Evolutionary conservation across 139 green algal genomes (phyloP).

Genomic region (Chlorella sp.): DNA sequence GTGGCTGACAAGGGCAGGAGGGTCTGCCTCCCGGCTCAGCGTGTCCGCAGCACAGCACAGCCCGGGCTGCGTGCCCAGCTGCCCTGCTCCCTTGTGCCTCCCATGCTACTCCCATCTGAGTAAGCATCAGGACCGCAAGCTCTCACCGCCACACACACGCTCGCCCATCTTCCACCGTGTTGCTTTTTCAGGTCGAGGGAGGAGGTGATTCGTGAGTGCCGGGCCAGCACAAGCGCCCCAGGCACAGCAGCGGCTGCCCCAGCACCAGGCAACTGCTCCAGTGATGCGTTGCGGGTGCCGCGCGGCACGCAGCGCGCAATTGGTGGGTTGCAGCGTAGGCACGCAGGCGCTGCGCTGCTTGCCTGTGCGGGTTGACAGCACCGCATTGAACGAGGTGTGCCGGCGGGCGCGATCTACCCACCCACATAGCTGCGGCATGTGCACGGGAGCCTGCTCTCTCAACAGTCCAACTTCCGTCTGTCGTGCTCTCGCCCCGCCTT

Average conservation of each 20-base stretch:
- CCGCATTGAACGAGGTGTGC: too few species aligned
- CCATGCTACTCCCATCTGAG: background rate
- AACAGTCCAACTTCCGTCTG: too few species aligned
- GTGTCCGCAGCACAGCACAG: background rate
- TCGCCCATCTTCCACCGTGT: background rate
- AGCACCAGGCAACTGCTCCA: background rate
- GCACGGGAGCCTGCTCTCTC: too few species aligned
- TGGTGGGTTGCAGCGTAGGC: background rate
- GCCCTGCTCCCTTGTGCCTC: background rate
- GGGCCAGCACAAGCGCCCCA: background rate
- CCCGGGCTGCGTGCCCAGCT: background rate
- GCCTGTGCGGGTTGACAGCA: too few species aligned
- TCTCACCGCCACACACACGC: background rate
- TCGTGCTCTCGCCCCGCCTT: background rate
- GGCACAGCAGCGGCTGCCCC: background rate
- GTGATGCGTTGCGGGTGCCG: constrained; percentile 44
- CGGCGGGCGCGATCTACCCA: too few species aligned
- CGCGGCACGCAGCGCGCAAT: constrained; percentile 69
- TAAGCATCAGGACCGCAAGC: background rate
- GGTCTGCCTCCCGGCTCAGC: background rate
- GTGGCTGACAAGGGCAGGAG: background rate
- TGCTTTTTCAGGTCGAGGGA: constrained; percentile 3
- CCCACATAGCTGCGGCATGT: too few species aligned
- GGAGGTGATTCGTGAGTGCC: constrained; percentile 19
- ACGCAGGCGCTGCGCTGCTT: background rate